phyloP scores from a whole-genome alignment of 192 early-diverging fungal genomes.

The Rhizophagus prolifer region DNA sequence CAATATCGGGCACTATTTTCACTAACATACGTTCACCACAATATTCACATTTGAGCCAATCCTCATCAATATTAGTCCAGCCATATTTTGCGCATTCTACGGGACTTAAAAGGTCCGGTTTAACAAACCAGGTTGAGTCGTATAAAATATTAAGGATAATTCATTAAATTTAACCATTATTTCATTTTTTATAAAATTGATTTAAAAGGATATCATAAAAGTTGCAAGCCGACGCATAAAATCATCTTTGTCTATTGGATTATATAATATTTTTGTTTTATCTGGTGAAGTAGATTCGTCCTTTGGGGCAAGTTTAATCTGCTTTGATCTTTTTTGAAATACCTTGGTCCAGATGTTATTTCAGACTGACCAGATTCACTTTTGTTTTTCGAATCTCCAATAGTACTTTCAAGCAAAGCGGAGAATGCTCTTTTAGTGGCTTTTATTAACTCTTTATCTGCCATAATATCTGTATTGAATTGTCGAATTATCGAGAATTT shows the following conservation, averaged over 20 bases:
- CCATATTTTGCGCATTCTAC: constrained; percentile 24
- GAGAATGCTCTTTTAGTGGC: constrained; percentile 5
- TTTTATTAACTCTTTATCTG: neutral
- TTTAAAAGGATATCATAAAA: constrained; percentile 27
- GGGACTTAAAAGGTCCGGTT: constrained; percentile 20
- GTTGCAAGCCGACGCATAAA: constrained; percentile 24
- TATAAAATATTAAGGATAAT: neutral
- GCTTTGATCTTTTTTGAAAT: neutral
- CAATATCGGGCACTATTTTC: neutral
- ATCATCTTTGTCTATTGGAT: neutral
- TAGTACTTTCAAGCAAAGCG: neutral
- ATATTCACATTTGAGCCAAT: constrained; percentile 19
- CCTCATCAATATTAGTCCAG: constrained; percentile 10
- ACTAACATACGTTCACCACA: constrained; percentile 15
- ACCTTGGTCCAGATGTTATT: neutral
- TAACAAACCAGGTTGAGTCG: constrained; percentile 19
- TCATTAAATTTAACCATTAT: neutral
- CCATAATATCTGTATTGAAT: neutral
- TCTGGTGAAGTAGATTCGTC: neutral
- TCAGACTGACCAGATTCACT: neutral
- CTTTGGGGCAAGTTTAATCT: neutral
- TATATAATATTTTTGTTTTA: neutral
- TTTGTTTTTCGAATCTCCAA: neutral
- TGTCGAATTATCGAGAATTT: no score
- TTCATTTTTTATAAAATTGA: neutral